Evolutionary conservation across 2,329 filamentous ascomycete species (phyloP), one percentile per base, ranked within the genome.

Genomic region (Orbilia brochopaga): DNA sequence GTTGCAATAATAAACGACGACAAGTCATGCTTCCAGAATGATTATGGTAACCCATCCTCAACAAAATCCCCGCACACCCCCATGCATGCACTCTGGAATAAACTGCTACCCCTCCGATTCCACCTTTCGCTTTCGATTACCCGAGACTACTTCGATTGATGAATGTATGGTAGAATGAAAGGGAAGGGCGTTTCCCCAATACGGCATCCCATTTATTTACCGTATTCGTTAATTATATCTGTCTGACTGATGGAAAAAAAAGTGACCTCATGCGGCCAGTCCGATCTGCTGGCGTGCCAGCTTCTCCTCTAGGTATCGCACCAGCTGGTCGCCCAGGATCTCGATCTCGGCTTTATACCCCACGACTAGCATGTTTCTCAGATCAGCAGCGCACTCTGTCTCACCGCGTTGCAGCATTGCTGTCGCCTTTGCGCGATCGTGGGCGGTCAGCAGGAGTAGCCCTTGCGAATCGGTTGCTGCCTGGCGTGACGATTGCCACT

Each of bases 331-430:
- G 21, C 69, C 69, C 54, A 73, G 44, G 8, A 73, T 56, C 27
- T 73, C 61, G 42, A 73, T 73, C 62, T 73, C 69, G 42, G 69
- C 69, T 55, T 73, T 73, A n/a, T 73, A 66, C n/a, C 69, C 69
- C 30, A 67, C 48, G 35, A 50, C 60, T 44, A 73, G 51, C 35
- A 73, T 19, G 30, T 53, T 62, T 37, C 57, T 61, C 24, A 73
- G 52, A 51, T 73, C 69, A 6, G 52, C 51, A 27, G 53, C 32
- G 23, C 57, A 57, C 19, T 67, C 69, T 30, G 27, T 42, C 17
- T 30, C 17, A n/a, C 51, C 61, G 17, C 69, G 61, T n/a, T 55
- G 52, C 24, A 73, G 44, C 69, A 73, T 66, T 15, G 53, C 53
- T 27, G 62, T 53, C n/a, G 69, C 69, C 55, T 73, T 73, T 44